Evolutionary conservation across 441 rosid genomes (phyloP).

Genomic region (Geranium incanum): DNA sequence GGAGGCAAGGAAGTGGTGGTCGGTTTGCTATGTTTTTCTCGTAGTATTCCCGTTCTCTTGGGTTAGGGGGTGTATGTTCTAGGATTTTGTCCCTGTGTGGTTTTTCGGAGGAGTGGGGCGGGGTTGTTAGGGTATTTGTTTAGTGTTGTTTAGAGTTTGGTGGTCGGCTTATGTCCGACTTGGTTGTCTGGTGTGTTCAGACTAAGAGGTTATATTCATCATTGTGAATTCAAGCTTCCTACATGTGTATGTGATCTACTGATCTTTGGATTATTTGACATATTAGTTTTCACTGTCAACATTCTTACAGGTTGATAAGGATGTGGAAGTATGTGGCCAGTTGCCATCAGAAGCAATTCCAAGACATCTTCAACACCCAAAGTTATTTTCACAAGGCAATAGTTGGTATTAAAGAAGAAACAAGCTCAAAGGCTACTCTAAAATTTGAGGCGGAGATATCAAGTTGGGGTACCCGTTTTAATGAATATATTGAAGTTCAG

Average conservation of each 20-base stretch:
- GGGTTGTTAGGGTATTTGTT: no score
- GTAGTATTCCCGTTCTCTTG: no score
- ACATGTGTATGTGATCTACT: not conserved
- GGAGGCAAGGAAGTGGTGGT: no score
- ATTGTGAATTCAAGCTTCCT: no score
- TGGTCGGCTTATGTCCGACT: no score
- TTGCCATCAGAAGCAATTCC: conserved; percentile 40
- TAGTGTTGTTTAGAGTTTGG: no score
- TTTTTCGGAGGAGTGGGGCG: no score
- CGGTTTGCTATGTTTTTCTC: no score
- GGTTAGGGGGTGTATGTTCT: no score
- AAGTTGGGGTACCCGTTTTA: conserved; percentile 29
- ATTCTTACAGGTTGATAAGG: conserved; percentile 24
- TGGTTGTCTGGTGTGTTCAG: no score
- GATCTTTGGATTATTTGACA: not conserved
- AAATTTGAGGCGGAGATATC: conserved; percentile 26
- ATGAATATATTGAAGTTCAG: conserved; percentile 30
- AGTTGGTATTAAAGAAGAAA: conserved; percentile 12
- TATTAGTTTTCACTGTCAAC: not conserved
- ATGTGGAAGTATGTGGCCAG: conserved; percentile 37
- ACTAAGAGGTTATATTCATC: no score
- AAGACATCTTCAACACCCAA: conserved; percentile 20
- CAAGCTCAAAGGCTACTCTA: conserved; percentile 28
- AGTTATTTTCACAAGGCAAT: conserved; percentile 23
- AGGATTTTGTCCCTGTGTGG: no score